These are phyloP conservation scores for Leptosphaerulina australis DNA, from an alignment of 2,329 filamentous ascomycete species.

Conservation along the genomic window DNA sequence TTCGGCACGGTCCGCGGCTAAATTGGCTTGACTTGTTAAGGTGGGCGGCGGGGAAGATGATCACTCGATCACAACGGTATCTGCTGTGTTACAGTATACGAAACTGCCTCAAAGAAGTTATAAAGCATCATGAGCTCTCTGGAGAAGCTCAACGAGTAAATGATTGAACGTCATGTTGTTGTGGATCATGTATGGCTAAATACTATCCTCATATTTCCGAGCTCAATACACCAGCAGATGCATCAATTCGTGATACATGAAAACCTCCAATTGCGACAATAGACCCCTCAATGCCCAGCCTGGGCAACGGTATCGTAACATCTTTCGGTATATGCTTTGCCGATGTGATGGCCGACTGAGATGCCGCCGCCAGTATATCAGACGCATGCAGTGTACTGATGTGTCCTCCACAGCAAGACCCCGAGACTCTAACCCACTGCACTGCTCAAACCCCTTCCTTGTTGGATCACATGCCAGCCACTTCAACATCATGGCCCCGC, in stretches of 20 bases:
- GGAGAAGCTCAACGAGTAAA: no score
- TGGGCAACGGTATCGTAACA: conserved; percentile 17
- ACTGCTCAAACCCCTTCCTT: neutral
- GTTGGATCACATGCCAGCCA: no score
- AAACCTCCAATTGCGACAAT: neutral
- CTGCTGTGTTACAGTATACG: neutral
- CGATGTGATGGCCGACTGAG: conserved; percentile 7
- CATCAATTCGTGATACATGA: neutral
- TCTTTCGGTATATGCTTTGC: conserved; percentile 5
- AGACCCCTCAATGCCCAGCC: conserved; percentile 34
- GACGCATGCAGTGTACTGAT: neutral
- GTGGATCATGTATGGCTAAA: neutral
- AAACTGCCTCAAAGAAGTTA: neutral
- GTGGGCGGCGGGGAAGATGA: conserved; percentile 12
- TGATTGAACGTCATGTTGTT: no score
- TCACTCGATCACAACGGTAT: neutral
- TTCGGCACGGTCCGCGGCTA: conserved; percentile 16
- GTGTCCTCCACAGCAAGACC: no score
- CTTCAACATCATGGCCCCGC: conserved; percentile 32
- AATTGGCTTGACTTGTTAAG: neutral
- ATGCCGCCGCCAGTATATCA: conserved; percentile 4
- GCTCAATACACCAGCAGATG: neutral
- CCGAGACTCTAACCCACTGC: neutral
- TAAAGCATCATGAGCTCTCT: neutral
- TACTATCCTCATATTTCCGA: neutral